A percentile compares a stretch with the other conserved stretches of the same genome.
phyloP scores from a whole-genome alignment of 495 filamentous ascomycete species.

The Achaetomiella virescens region DNA sequence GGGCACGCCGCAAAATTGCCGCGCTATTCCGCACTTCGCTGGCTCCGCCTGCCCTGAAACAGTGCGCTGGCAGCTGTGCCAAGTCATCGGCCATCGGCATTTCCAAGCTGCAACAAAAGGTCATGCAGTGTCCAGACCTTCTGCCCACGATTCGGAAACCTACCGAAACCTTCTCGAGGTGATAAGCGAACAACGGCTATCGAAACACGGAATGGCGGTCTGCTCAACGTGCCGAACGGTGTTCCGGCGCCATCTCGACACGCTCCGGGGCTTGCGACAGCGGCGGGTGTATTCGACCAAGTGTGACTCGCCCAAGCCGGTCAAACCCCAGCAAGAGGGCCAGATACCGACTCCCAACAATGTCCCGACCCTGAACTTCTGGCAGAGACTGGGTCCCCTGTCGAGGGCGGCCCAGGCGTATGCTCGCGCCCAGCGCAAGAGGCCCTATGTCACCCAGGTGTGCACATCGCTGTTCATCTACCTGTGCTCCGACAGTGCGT shows the following conservation, averaged over 20 bases:
- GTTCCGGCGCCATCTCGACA: slow-evolving; percentile 21
- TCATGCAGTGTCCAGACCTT: neutral
- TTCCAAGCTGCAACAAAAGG: slow-evolving; percentile 3
- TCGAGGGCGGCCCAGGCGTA: slow-evolving; percentile 63
- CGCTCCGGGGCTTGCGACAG: slow-evolving; percentile 16
- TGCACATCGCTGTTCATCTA: slow-evolving; percentile 71
- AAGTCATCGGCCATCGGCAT: neutral
- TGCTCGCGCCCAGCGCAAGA: slow-evolving; percentile 56
- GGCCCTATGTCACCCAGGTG: slow-evolving; percentile 75
- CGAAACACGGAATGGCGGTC: slow-evolving; percentile 12
- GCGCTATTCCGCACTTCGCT: neutral
- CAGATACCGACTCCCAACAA: slow-evolving; percentile 41
- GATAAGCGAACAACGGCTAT: no score
- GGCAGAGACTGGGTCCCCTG: slow-evolving; percentile 51
- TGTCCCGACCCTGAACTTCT: slow-evolving; percentile 41
- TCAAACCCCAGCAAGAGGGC: slow-evolving; percentile 19
- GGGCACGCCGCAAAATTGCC: neutral
- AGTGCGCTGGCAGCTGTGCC: neutral
- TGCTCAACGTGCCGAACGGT: slow-evolving; percentile 12
- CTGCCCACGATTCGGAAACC: no score
- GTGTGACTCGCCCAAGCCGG: slow-evolving; percentile 5
- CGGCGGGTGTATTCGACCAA: slow-evolving; percentile 26
- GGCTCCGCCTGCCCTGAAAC: neutral
- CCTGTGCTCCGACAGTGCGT: slow-evolving; percentile 58
- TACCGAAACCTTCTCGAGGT: no score